Conservation (phyloP, 1,139 yeast genomes). For the Zygoascus hellenicus region DNA sequence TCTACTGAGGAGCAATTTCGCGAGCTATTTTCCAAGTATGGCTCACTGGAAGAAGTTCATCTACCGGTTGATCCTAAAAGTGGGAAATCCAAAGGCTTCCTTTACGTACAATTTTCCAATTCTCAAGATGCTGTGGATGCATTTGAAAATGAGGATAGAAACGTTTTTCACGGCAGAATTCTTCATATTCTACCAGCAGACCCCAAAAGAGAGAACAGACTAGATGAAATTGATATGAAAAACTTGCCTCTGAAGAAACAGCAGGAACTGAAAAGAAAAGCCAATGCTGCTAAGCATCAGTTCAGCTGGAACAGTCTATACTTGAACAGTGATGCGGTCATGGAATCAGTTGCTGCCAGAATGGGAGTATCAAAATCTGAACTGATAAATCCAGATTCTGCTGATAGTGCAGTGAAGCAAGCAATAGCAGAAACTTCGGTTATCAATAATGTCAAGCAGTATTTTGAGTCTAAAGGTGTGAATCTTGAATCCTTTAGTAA, state of each 20-base stretch:
- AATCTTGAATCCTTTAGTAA: conserved; percentile 68
- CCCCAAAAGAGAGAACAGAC: conserved; percentile 63
- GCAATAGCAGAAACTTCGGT: conserved; percentile 97
- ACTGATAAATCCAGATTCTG: conserved; percentile 77
- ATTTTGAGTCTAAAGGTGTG: conserved; percentile 78
- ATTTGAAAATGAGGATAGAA: conserved; percentile 67
- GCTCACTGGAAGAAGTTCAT: conserved; percentile 54
- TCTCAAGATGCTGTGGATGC: conserved; percentile 73
- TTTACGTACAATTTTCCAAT: conserved; percentile 66
- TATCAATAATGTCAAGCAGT: conserved; percentile 82
- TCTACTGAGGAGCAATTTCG: conserved; percentile 76
- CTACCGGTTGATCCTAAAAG: conserved; percentile 87
- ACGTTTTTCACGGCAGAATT: conserved; percentile 90
- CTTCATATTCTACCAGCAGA: conserved; percentile 86
- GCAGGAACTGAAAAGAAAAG: conserved; percentile 73
- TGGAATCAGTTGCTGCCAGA: conserved; percentile 81
- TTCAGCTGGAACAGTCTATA: conserved; percentile 94
- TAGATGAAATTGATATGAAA: conserved; percentile 86
- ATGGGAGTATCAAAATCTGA: conserved; percentile 80
- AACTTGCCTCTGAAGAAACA: conserved; percentile 91
- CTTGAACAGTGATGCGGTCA: conserved; percentile 86
- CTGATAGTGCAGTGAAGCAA: conserved; percentile 92
- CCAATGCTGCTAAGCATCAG: conserved; percentile 75
- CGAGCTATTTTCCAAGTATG: conserved; percentile 48
- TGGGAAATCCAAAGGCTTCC: conserved; percentile 89